phyloP scores from a whole-genome alignment of 1,284 basidiomycete species.

The Puccinia coronata region DNA sequence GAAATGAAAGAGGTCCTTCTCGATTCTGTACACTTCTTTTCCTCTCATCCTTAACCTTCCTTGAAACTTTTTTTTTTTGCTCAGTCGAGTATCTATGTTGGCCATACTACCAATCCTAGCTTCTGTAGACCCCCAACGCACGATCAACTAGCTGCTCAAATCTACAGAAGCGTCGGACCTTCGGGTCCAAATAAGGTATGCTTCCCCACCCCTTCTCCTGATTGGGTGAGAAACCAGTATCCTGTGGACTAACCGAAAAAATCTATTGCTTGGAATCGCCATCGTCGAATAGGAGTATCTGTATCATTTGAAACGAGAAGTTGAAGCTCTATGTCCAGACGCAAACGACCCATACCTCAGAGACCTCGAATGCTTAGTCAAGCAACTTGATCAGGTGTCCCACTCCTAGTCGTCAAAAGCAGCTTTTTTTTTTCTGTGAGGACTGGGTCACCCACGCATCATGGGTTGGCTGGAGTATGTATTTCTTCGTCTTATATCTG shows the following conservation, averaged over 20 bases:
- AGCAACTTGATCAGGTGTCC: conserved; percentile 3
- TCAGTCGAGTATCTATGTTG: conserved; percentile 40
- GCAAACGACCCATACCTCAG: conserved; percentile 37
- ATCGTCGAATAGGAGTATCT: conserved; percentile 39
- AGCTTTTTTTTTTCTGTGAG: neutral
- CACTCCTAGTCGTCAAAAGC: neutral
- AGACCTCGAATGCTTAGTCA: conserved; percentile 27
- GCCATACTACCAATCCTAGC: conserved; percentile 43
- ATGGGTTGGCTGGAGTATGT: no score
- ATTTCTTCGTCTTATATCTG: no score
- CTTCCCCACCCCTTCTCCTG: no score
- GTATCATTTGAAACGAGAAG: conserved; percentile 29
- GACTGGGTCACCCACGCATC: no score
- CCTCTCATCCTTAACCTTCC: neutral
- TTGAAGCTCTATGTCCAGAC: conserved; percentile 23
- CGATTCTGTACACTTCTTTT: neutral
- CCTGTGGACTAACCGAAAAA: no score
- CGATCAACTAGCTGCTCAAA: conserved; percentile 17
- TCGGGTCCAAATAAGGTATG: conserved; percentile 42
- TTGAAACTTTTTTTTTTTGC: neutral
- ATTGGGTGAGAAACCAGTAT: no score
- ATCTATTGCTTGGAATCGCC: neutral
- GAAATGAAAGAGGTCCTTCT: no score
- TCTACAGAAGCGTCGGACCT: conserved; percentile 28
- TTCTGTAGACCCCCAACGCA: conserved; percentile 3